Conservation (phyloP, 305 asterid genomes). For the Ruellia speciosa region DNA sequence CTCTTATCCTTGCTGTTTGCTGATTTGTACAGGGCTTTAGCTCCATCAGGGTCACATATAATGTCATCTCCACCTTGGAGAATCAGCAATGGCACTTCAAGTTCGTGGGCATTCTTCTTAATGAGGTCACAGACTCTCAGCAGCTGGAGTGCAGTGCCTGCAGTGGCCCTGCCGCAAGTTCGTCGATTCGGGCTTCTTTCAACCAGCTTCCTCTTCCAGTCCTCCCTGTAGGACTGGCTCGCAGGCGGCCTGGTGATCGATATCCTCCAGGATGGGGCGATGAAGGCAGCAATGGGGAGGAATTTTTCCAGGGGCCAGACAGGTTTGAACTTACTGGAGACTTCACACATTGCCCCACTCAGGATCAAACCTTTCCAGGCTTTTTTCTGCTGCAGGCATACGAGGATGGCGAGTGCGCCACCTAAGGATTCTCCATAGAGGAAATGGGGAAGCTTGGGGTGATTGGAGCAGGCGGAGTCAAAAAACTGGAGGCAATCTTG, state of each 20-base stretch:
- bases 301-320: conserved; percentile 69
- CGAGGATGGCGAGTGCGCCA: conserved; percentile 46
- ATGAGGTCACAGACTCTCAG: conserved; percentile 46
- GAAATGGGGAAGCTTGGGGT: conserved; percentile 44
- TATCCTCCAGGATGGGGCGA: conserved; percentile 62
- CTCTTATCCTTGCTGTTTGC: conserved; percentile 58
- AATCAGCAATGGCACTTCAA: conserved; percentile 57
- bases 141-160: conserved; percentile 50
- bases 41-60: conserved; percentile 59
- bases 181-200: conserved; percentile 46
- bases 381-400: conserved; percentile 42
- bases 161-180: conserved; percentile 47
- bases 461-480: conserved; percentile 28
- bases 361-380: conserved; percentile 61
- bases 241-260: conserved; percentile 42
- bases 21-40: conserved; percentile 28
- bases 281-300: conserved; percentile 42
- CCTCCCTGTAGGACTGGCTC: conserved; percentile 40
- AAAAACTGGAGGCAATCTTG: conserved; percentile 52
- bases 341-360: conserved; percentile 67
- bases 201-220: conserved; percentile 51
- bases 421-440: conserved; percentile 83
- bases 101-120: conserved; percentile 29
- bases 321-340: conserved; percentile 52
- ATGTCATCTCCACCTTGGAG: conserved; percentile 65